These are phyloP conservation scores for Fomitiporia mediterranea DNA, from an alignment of 1,284 basidiomycete species.

Conservation along the genomic window DNA sequence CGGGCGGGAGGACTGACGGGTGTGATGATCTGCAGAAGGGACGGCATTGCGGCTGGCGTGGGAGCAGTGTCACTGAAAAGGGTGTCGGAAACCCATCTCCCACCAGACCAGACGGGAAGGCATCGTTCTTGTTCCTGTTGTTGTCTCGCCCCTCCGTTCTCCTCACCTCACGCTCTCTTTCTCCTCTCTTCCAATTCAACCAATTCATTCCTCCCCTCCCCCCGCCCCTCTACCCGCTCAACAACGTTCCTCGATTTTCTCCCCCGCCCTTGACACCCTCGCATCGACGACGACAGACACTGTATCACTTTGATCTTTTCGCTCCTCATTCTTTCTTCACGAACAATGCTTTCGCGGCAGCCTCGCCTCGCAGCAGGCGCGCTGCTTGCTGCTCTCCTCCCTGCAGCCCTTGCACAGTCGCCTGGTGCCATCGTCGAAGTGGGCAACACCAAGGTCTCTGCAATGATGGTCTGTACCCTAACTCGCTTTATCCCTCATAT, in stretches of 20 bases:
- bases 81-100: neutral
- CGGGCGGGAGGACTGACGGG: neutral
- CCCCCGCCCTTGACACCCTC: neutral
- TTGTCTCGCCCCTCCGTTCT: neutral
- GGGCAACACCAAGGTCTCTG: slow-evolving; percentile 23
- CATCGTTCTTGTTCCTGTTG: neutral
- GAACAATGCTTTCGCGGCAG: neutral
- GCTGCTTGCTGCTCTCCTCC: slow-evolving; percentile 12
- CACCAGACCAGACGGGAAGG: too few relatives aligned
- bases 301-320: too few relatives aligned
- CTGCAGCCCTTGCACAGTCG: slow-evolving; percentile 19
- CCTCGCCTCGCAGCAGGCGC: slow-evolving; percentile 6
- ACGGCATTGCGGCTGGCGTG: slow-evolving; percentile 1
- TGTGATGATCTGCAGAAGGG: neutral
- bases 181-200: neutral
- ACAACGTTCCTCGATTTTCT: neutral
- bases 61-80: neutral
- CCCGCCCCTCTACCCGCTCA: neutral
- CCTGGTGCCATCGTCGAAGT: slow-evolving; percentile 21
- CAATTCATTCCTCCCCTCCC: neutral
- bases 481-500: too few relatives aligned
- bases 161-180: neutral
- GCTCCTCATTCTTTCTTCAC: too few relatives aligned
- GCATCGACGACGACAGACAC: too few relatives aligned
- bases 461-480: slow-evolving; percentile 23